These are phyloP conservation scores for Zygoascus sp. DNA, from an alignment of 1,139 yeast genomes.

Conservation along the genomic window DNA sequence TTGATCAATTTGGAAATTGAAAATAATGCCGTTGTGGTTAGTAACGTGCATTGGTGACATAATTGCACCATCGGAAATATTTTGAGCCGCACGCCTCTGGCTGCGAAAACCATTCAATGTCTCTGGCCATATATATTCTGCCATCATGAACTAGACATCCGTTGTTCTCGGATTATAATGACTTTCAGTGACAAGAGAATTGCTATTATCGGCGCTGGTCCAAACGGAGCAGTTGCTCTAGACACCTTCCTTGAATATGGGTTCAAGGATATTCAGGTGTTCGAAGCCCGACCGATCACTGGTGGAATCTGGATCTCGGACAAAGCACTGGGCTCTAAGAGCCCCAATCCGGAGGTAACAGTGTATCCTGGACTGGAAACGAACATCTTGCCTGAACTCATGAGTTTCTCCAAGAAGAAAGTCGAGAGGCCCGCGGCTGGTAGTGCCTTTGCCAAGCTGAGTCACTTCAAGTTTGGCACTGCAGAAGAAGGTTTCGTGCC, in stretches of 20 bases:
- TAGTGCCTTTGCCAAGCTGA: constrained; percentile 3
- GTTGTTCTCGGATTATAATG: too few species aligned
- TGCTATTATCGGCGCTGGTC: constrained; percentile 28
- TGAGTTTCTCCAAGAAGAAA: constrained; percentile 13
- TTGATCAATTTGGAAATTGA: neutral
- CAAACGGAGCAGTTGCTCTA: constrained; percentile 26
- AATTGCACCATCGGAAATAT: constrained; percentile 4
- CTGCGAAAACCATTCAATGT: too few species aligned
- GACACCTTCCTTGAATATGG: constrained; percentile 23
- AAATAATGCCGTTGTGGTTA: too few species aligned
- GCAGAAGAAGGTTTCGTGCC: constrained; percentile 14
- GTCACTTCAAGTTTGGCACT: constrained; percentile 13
- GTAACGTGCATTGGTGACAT: neutral
- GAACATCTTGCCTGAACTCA: constrained; percentile 16
- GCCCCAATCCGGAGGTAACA: constrained; percentile 4
- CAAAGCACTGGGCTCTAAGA: constrained; percentile 9
- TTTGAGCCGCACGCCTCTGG: neutral
- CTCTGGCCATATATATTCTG: neutral
- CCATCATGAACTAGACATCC: neutral
- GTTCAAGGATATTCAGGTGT: constrained; percentile 22
- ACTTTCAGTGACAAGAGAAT: constrained; percentile 16
- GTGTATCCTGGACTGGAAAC: constrained; percentile 18
- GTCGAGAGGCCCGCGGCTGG: constrained; percentile 8
- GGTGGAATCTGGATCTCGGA: constrained; percentile 28
- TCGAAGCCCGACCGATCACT: constrained; percentile 20